Percentiles rank a stretch among this genome's conserved stretches.
Conservation (phyloP, 2,329 filamentous ascomycete species). For the Claviceps sp. region DNA sequence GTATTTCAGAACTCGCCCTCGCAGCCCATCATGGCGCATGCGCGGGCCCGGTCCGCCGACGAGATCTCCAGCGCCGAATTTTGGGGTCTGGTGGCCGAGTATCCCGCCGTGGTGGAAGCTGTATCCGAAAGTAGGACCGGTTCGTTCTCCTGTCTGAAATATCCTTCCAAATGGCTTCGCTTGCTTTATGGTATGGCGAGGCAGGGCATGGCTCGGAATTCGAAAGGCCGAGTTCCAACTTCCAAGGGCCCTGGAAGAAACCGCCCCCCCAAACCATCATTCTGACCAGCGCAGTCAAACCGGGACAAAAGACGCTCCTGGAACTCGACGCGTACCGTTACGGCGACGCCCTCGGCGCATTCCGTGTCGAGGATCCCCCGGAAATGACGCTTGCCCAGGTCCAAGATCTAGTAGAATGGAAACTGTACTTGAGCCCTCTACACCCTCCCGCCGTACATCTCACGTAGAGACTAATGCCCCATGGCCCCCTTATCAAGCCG, state of each 20-base stretch:
- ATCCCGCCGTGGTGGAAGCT: constrained; percentile 25
- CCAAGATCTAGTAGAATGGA: constrained; percentile 53
- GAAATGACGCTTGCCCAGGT: constrained; percentile 44
- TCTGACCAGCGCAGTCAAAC: constrained; percentile 18
- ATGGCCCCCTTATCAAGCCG: constrained; percentile 22
- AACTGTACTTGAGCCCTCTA: constrained; percentile 39
- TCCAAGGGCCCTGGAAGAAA: too few species aligned
- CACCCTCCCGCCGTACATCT: too few species aligned
- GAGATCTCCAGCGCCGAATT: constrained; percentile 22
- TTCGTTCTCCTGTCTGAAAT: constrained; percentile 16
- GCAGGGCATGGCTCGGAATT: too few species aligned
- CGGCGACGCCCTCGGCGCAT: constrained; percentile 32
- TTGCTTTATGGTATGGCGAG: background rate
- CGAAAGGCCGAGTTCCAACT: too few species aligned
- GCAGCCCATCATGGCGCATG: background rate
- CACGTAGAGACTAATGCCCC: background rate
- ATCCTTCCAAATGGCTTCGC: background rate
- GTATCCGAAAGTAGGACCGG: constrained; percentile 32
- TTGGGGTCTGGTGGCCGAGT: constrained; percentile 20
- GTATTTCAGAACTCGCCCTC: too few species aligned
- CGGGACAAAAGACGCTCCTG: constrained; percentile 35
- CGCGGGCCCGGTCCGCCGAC: constrained; percentile 3
- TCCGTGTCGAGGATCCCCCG: constrained; percentile 22
- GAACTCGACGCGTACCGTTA: constrained; percentile 51
- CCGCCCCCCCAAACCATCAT: too few species aligned